Conservation (phyloP, 1,284 basidiomycete species). For the Microbotryum violaceum region DNA sequence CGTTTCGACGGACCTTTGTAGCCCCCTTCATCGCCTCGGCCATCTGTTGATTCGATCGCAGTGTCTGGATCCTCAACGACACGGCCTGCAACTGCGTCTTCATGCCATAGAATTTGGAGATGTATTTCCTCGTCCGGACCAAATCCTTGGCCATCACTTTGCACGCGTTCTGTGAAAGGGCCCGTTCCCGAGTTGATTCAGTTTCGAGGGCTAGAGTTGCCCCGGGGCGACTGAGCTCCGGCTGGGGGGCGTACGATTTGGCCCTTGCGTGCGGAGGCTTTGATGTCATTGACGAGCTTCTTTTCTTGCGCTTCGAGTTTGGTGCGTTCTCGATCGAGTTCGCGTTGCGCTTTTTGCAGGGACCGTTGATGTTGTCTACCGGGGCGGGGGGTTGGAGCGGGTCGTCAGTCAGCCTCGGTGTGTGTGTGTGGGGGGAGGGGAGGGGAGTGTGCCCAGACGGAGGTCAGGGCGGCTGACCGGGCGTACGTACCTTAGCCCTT, state of each 20-base stretch:
- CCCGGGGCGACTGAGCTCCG: too few species aligned
- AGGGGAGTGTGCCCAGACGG: background rate
- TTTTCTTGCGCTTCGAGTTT: constrained; percentile 82
- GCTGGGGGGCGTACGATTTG: constrained; percentile 71
- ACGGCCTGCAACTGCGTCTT: constrained; percentile 96
- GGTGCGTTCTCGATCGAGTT: constrained; percentile 86
- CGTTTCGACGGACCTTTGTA: constrained; percentile 55
- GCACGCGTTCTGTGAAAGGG: constrained; percentile 68
- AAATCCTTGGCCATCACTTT: constrained; percentile 99
- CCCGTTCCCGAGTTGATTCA: too few species aligned
- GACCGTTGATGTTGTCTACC: constrained; percentile 77
- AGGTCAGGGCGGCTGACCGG: background rate
- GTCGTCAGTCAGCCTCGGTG: background rate
- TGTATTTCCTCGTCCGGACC: constrained; percentile 85
- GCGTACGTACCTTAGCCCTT: constrained; percentile 61
- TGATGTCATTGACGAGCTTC: constrained; percentile 67
- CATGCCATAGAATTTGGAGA: constrained; percentile 99
- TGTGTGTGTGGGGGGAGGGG: background rate
- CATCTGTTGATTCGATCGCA: constrained; percentile 98
- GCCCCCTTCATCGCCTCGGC: constrained; percentile 98
- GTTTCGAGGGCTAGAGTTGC: too few species aligned
- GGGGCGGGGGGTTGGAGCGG: background rate
- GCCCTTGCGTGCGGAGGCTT: constrained; percentile 88
- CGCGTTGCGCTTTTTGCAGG: constrained; percentile 90
- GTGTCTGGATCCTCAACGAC: constrained; percentile 86